phyloP scores from a whole-genome alignment of 78 protist genomes.

The Reticulomyxa filosa region DNA sequence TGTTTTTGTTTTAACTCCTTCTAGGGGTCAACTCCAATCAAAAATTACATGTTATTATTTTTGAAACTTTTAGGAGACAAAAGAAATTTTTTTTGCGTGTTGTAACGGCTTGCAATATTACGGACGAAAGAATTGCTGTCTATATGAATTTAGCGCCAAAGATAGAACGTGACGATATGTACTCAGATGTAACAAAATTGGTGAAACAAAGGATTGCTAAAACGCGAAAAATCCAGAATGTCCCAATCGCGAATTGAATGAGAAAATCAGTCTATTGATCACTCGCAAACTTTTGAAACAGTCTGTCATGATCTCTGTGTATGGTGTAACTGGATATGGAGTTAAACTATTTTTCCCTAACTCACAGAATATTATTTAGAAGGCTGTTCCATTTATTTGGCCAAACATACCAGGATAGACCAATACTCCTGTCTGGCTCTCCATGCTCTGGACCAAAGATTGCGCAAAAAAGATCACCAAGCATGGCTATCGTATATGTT shows the following conservation, averaged over 20 bases:
- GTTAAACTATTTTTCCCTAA: no score
- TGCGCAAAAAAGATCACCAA: constrained; percentile 11
- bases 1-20: no score
- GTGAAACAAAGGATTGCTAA: constrained; percentile 5
- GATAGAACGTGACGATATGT: constrained; percentile 35
- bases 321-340: constrained; percentile 80
- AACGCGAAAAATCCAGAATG: constrained; percentile 4
- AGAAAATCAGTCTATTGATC: constrained; percentile 9
- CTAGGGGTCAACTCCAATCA: no score
- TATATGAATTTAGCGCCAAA: constrained; percentile 51
- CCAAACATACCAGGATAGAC: constrained; percentile 18
- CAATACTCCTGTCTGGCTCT: constrained; percentile 40
- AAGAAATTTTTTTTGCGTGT: no score
- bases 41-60: no score
- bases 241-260: neutral
- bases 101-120: no score
- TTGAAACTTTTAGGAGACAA: no score
- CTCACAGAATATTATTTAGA: no score
- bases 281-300: constrained; percentile 70
- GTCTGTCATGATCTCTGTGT: constrained; percentile 79
- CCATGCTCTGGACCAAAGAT: constrained; percentile 49
- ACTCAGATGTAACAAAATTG: constrained; percentile 16
- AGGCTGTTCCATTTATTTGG: neutral
- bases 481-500: constrained; percentile 5
- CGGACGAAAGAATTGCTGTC: constrained; percentile 54